phyloP scores from a whole-genome alignment of 805 yeast species.

The Metschnikowia arizonensis region DNA sequence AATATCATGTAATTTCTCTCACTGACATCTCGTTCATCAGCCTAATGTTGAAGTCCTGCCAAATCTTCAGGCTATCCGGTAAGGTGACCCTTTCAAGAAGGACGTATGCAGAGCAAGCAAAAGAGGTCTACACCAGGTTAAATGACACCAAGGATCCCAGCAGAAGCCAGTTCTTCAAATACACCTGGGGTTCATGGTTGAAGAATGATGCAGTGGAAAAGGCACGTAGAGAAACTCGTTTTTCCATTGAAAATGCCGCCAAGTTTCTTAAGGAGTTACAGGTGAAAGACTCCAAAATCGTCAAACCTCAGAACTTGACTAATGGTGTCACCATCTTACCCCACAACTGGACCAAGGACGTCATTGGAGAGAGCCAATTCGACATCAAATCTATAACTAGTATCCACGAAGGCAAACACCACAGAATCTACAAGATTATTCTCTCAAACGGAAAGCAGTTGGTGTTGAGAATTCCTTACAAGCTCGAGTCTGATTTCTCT shows the following conservation, averaged over 20 bases:
- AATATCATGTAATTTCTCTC: neutral
- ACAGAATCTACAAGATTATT: constrained; percentile 74
- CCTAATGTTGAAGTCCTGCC: constrained; percentile 3
- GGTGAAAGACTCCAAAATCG: constrained; percentile 23
- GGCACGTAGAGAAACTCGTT: constrained; percentile 70
- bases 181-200: constrained; percentile 95
- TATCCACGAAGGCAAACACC: constrained; percentile 92
- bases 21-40: neutral
- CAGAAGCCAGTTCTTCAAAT: constrained; percentile 72
- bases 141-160: constrained; percentile 62
- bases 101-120: constrained; percentile 22
- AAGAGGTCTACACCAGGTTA: constrained; percentile 49
- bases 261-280: constrained; percentile 47
- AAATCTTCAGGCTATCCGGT: neutral
- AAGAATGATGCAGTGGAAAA: constrained; percentile 72
- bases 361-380: constrained; percentile 43
- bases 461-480: constrained; percentile 83
- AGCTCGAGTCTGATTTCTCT: constrained; percentile 60
- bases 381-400: constrained; percentile 68
- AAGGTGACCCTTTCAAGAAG: neutral
- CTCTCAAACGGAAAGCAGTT: constrained; percentile 58
- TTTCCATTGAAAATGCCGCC: constrained; percentile 75
- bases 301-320: constrained; percentile 37
- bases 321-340: constrained; percentile 43
- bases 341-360: constrained; percentile 42